These are phyloP conservation scores for Macrophomina phaseolina DNA, from an alignment of 2,329 filamentous ascomycete genomes.

Conservation along the genomic window DNA sequence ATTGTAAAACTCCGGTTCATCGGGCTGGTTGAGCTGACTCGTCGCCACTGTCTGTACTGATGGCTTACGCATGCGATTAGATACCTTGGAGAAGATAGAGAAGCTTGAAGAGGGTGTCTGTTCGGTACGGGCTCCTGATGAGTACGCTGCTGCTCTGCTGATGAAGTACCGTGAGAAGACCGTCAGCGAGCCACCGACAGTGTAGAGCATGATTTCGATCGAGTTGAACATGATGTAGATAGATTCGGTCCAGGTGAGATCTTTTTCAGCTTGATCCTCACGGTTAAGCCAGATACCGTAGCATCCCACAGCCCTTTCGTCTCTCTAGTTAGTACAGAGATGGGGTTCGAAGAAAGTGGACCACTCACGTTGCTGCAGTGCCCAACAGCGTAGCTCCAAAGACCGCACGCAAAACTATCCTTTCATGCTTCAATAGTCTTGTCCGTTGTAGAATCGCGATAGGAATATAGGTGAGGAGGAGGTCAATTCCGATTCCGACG, in stretches of 20 bases:
- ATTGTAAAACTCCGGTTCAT: constrained; percentile 6
- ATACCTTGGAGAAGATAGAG: constrained; percentile 18
- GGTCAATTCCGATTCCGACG: constrained; percentile 22
- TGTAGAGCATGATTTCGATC: constrained; percentile 26
- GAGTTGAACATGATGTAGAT: constrained; percentile 27
- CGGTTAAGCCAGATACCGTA: constrained; percentile 27
- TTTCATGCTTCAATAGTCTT: constrained; percentile 18
- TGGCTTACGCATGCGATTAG: constrained; percentile 12
- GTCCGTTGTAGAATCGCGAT: constrained; percentile 25
- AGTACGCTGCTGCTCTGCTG: constrained; percentile 16
- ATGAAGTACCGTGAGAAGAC: constrained; percentile 27
- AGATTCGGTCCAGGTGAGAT: constrained; percentile 23
- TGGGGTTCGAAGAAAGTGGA: background rate
- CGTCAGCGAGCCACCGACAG: constrained; percentile 24
- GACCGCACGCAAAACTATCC: constrained; percentile 11
- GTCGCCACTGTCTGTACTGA: background rate
- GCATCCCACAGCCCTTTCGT: constrained; percentile 13
- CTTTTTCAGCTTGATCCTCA: constrained; percentile 1
- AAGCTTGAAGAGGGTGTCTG: background rate
- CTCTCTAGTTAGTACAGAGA: background rate
- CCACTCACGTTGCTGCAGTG: constrained; percentile 16
- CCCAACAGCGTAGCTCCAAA: constrained; percentile 18
- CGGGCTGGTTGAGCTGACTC: background rate
- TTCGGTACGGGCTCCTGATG: background rate
- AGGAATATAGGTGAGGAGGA: constrained; percentile 22